Evolutionary conservation across 495 filamentous ascomycete species (phyloP).

Genomic region (Annulohypoxylon maeteangense): DNA sequence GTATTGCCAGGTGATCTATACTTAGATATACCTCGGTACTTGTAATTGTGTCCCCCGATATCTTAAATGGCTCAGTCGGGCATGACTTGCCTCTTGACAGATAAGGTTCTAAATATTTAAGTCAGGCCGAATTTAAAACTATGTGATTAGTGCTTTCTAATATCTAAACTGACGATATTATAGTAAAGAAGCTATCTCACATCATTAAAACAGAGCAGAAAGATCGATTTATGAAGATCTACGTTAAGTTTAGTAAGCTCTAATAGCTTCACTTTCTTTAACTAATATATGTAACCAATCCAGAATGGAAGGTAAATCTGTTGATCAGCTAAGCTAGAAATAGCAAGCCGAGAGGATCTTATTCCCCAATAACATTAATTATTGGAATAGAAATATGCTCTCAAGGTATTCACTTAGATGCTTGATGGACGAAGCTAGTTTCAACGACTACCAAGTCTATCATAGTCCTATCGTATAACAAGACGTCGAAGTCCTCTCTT

Average conservation of each 20-base stretch:
- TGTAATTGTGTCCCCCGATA: not conserved
- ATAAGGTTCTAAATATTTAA: no score
- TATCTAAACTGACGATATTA: not conserved
- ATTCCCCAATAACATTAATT: no score
- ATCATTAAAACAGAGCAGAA: no score
- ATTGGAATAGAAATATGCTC: not conserved
- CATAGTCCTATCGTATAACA: no score
- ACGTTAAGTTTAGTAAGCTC: no score
- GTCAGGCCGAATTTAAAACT: no score
- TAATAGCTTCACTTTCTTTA: not conserved
- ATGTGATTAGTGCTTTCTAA: not conserved
- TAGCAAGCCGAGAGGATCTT: not conserved
- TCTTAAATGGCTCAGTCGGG: conserved; percentile 1
- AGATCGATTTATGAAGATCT: not conserved
- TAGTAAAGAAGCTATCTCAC: not conserved
- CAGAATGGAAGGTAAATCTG: no score
- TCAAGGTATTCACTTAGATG: no score
- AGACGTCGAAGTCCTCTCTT: no score
- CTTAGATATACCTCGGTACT: not conserved
- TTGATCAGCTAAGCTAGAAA: not conserved
- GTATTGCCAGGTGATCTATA: no score
- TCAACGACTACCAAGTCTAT: no score
- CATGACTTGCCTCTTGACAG: not conserved
- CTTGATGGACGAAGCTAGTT: no score
- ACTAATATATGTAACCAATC: not conserved